Evolutionary conservation across 2,329 filamentous ascomycete genomes (phyloP), one percentile per base, ranked within the genome.

Genomic region (Cordyceps fumosorosea): DNA sequence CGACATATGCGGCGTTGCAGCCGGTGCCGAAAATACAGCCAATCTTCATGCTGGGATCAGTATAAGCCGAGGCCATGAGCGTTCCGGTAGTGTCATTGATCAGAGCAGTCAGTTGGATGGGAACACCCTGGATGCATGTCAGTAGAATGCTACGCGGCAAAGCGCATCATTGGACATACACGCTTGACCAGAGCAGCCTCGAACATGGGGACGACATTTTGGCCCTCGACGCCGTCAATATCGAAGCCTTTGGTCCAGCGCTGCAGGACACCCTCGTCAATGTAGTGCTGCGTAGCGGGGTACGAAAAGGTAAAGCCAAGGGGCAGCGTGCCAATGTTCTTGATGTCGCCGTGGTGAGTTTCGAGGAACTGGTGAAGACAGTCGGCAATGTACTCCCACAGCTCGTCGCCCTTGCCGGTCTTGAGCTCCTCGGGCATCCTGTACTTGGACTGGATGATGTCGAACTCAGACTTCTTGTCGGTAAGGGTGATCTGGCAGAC

Each of bases 51-150:
- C 88, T 86, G 52, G 88, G 80, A 73, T 99, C 93, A n/a, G 93
- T 98, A 78, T 99, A 99, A 34, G 91, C 89, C 29, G 93, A 98
- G 64, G 95, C 95, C 71, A 99, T 96, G 70, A 99, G 81, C 37
- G 95, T 99, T 70, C 95, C 95, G 20, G 93, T 98, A 54, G 95
- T 99, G 75, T 99, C 95, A 75, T 99, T 99, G 78, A 98, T 95
- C 74, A 99, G 78, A 42, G 95, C 95, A 26, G 89, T 90, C 62
- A 98, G 81, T 78, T 93, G 96, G 78, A 98, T 96, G 53, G 93
- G 93, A 16, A 97, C 88, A 34, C 88, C 88, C 88, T 93, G 65
- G 40, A 34, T 29, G 55, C n/a, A 50, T 20, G 45, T 56, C 22
- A 62, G 60, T n/a, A 51, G 11, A 8, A 7, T 42, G 34, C 6